These are phyloP conservation scores for Debaryomyces subglobosus DNA, from an alignment of 1,139 yeast species.

Conservation along the genomic window DNA sequence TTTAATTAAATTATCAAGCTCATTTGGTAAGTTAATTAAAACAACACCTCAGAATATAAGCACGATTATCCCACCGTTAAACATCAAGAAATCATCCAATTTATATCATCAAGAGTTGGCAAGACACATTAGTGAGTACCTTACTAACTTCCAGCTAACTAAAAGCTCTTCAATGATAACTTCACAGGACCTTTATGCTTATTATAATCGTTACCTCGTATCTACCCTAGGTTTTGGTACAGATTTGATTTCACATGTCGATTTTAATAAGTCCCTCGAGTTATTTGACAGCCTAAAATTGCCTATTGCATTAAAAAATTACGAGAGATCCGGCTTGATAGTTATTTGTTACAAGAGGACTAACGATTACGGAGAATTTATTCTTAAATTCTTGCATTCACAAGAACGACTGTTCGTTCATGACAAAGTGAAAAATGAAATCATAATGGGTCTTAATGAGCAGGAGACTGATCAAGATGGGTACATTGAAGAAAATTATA, in stretches of 20 bases:
- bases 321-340: slow-evolving; percentile 39
- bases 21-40: slow-evolving; percentile 43
- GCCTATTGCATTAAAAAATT: slow-evolving; percentile 36
- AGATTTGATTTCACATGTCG: slow-evolving; percentile 34
- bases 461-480: slow-evolving; percentile 27
- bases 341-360: slow-evolving; percentile 32
- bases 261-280: slow-evolving; percentile 35
- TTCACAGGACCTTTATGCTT: slow-evolving; percentile 45
- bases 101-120: slow-evolving; percentile 43
- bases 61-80: slow-evolving; percentile 32
- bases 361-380: slow-evolving; percentile 26
- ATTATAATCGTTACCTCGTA: slow-evolving; percentile 43
- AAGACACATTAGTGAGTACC: slow-evolving; percentile 56
- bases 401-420: slow-evolving; percentile 31
- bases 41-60: slow-evolving; percentile 10
- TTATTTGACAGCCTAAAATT: slow-evolving; percentile 33
- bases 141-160: slow-evolving; percentile 36
- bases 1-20: slow-evolving; percentile 57
- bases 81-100: slow-evolving; percentile 31
- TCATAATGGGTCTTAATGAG: slow-evolving; percentile 16
- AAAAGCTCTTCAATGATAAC: slow-evolving; percentile 44
- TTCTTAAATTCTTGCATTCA: slow-evolving; percentile 25
- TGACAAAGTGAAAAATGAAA: slow-evolving; percentile 27
- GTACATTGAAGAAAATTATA: slow-evolving; percentile 25
- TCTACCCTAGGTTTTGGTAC: slow-evolving; percentile 47